A percentile compares a stretch with the other conserved stretches of the same genome.
phyloP scores from a whole-genome alignment of 805 yeast genomes.

The Ogataea thermomethanolica region DNA sequence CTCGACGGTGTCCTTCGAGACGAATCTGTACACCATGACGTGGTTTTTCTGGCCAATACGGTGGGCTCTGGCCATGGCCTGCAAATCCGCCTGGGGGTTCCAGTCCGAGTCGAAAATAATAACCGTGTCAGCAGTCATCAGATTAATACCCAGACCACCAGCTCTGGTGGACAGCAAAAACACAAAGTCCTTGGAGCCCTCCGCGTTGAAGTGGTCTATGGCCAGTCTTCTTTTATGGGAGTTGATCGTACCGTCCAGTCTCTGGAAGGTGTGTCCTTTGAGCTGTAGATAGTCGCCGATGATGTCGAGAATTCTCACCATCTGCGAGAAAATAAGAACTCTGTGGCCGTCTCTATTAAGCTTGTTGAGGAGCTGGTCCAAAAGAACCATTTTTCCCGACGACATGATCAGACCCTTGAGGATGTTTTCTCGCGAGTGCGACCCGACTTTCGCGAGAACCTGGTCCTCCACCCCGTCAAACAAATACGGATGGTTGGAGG shows the following conservation, averaged over 20 bases:
- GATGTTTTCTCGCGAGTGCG: constrained; percentile 68
- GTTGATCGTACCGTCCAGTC: constrained; percentile 96
- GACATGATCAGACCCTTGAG: constrained; percentile 94
- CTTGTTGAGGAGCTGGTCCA: constrained; percentile 83
- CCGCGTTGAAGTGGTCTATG: constrained; percentile 94
- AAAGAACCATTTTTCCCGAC: constrained; percentile 95
- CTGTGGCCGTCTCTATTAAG: constrained; percentile 92
- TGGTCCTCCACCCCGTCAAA: constrained; percentile 91
- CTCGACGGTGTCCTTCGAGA: constrained; percentile 97
- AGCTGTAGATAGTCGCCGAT: constrained; percentile 88
- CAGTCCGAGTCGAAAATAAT: constrained; percentile 97
- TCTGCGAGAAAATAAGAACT: constrained; percentile 91
- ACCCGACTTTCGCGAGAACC: constrained; percentile 61
- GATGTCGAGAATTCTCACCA: constrained; percentile 95
- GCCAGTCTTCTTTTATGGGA: constrained; percentile 91
- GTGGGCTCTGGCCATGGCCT: constrained; percentile 99
- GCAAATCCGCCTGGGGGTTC: constrained; percentile 99
- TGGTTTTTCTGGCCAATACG: constrained; percentile 99
- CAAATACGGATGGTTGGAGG: constrained; percentile 94
- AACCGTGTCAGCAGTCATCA: constrained; percentile 99
- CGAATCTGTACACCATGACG: constrained; percentile 95
- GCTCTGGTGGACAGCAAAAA: constrained; percentile 93
- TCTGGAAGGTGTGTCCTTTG: constrained; percentile 83
- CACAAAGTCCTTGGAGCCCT: constrained; percentile 87
- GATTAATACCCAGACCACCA: constrained; percentile 96